Percentiles rank a stretch among this genome's conserved stretches.
phyloP scores from a whole-genome alignment of 2,329 filamentous ascomycete genomes.

The Penicillium hordei region DNA sequence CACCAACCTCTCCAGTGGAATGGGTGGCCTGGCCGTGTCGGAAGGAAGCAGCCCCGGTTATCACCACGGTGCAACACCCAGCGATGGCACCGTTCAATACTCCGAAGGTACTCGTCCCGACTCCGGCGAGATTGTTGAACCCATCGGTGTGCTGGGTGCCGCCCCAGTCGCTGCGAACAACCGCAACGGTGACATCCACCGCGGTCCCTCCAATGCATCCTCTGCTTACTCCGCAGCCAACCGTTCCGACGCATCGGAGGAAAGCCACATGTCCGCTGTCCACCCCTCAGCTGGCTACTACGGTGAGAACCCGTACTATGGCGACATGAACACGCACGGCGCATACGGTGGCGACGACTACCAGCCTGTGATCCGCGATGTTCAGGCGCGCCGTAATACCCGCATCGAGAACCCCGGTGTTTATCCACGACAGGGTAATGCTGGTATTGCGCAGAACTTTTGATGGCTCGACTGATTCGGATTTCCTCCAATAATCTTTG shows the following conservation, averaged over 20 bases:
- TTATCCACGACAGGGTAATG: constrained; percentile 84
- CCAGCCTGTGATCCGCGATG: constrained; percentile 87
- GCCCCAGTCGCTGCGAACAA: constrained; percentile 65
- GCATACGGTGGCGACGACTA: constrained; percentile 58
- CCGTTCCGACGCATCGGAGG: constrained; percentile 65
- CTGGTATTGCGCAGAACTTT: constrained; percentile 96
- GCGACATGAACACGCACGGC: constrained; percentile 45
- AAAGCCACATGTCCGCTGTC: constrained; percentile 50
- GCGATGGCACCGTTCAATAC: constrained; percentile 56
- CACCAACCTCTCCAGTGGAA: constrained; percentile 80
- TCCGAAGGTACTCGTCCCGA: constrained; percentile 62
- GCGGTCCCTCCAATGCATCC: constrained; percentile 91
- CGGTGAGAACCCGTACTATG: constrained; percentile 58
- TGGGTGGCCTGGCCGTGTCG: constrained; percentile 64
- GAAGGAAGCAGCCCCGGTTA: constrained; percentile 63
- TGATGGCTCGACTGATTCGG: constrained; percentile 44
- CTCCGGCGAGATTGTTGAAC: constrained; percentile 75
- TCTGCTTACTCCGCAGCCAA: constrained; percentile 87
- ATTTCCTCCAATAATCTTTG: constrained; percentile 1
- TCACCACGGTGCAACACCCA: constrained; percentile 60
- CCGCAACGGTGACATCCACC: constrained; percentile 69
- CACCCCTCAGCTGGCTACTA: constrained; percentile 54
- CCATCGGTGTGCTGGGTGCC: constrained; percentile 74
- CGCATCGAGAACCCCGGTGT: constrained; percentile 88
- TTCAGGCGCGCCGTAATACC: constrained; percentile 87